These are phyloP conservation scores for Sclerotinia minor DNA, from an alignment of 2,329 filamentous ascomycete genomes.

Conservation along the genomic window DNA sequence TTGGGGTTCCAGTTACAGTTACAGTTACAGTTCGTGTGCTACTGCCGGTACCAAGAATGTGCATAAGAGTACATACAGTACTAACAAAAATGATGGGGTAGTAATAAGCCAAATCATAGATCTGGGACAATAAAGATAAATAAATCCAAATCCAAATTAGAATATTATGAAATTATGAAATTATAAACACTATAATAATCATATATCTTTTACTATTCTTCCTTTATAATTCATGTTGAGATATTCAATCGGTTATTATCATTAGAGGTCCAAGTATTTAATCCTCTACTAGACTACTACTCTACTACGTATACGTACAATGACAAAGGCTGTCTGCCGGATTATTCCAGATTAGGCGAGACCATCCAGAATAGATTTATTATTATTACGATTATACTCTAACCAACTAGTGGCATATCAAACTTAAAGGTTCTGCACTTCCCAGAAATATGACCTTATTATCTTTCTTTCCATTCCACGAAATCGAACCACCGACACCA, in stretches of 20 bases:
- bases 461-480: constrained; percentile 1
- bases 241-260: too few species aligned
- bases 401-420: constrained; percentile 5
- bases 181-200: background rate
- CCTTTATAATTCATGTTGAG: too few species aligned
- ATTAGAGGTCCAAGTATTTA: too few species aligned
- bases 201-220: background rate
- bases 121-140: too few species aligned
- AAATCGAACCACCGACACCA: background rate
- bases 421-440: constrained; percentile 11
- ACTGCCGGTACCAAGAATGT: background rate
- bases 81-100: constrained; percentile 11
- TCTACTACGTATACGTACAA: too few species aligned
- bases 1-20: background rate
- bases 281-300: too few species aligned
- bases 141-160: background rate
- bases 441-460: background rate
- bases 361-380: constrained; percentile 2
- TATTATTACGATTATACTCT: too few species aligned
- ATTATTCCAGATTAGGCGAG: background rate
- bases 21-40: background rate
- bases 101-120: background rate
- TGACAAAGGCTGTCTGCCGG: too few species aligned
- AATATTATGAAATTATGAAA: background rate
- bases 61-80: too few species aligned